These are phyloP conservation scores for Pseudozyma flocculosa DNA, from an alignment of 1,284 basidiomycete species.

Conservation along the genomic window DNA sequence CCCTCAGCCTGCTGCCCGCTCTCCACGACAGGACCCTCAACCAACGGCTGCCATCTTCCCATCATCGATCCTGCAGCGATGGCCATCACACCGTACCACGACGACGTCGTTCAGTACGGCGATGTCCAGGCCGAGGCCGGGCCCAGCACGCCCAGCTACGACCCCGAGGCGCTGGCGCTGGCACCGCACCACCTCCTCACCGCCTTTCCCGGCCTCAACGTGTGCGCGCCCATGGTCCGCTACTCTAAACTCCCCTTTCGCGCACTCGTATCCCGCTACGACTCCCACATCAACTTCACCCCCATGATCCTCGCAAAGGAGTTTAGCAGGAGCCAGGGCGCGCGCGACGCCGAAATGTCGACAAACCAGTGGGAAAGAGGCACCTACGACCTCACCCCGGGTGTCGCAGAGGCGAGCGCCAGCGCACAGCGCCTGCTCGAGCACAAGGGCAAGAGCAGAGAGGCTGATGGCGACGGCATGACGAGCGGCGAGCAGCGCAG, in stretches of 20 bases:
- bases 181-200: conserved; percentile 41
- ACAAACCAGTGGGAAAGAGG: conserved; percentile 63
- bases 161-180: conserved; percentile 11
- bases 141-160: conserved; percentile 12
- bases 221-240: conserved; percentile 63
- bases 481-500: conserved; percentile 11
- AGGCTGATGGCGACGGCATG: conserved; percentile 1
- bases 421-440: conserved; percentile 9
- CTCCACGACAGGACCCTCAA: too few species aligned
- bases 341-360: conserved; percentile 64
- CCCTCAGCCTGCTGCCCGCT: too few species aligned
- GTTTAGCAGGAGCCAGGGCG: conserved; percentile 64
- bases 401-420: conserved; percentile 34
- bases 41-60: too few species aligned
- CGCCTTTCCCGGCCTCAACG: conserved; percentile 39
- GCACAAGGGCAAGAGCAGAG: background rate
- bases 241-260: conserved; percentile 67
- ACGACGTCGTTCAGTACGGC: too few species aligned
- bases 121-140: too few species aligned
- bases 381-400: conserved; percentile 60
- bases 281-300: conserved; percentile 66
- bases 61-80: too few species aligned
- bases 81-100: too few species aligned
- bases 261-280: conserved; percentile 64
- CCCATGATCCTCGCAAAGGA: conserved; percentile 67